Base-by-base conservation (phyloP, 1,139 yeast genomes). In the Hanseniaspora gamundiae region DNA sequence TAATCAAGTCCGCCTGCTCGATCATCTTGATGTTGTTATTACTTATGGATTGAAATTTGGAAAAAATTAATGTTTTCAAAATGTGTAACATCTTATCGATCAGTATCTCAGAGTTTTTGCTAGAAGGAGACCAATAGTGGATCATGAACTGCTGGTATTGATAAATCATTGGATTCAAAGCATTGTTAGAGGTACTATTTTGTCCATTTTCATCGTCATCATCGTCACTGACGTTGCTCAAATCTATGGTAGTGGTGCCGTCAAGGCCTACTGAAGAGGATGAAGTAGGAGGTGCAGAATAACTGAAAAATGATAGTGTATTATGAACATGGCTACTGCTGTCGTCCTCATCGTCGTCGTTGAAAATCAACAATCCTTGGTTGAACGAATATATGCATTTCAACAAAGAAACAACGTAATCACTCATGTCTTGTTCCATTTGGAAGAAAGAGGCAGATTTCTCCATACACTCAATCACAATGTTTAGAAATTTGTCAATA, bases 231-330 rank as follows among this genome's bases (percentile, higher is more conserved):
- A 35, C 40, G 14, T 38, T 41, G 22, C 35, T 30, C 31, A 41
- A 41, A 11, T 39, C 43, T 57, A 59, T 47, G 53, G 59, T 7
- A 61, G 60, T 36, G 56, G 59, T 19, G 58, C 51, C 36, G 48
- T 45, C 13, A 56, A 49, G 9, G 58, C 48, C 39, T 58, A 19
- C 6, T 9, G 13, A 10, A 17, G n/a, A 11, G 17, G 21, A 5
- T 33, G 35, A n/a, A 10, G 35, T n/a, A 5, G 19, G n/a, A n/a
- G 21, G 36, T 3, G 36, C 36, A 17, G 36, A 33, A 19, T 33
- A 33, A 33, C 36, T 33, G 9, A 33, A 33, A 33, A 22, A 33
- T 4, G 36, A 17, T 19, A 33, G n/a, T 8, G 36, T 33, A 5
- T 13, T 17, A 4, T 13, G 6, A 9, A 33, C 19, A 9, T 33